These are phyloP conservation scores for Ligustrum vulgare DNA, from an alignment of 257 asterid genomes.

Conservation along the genomic window DNA sequence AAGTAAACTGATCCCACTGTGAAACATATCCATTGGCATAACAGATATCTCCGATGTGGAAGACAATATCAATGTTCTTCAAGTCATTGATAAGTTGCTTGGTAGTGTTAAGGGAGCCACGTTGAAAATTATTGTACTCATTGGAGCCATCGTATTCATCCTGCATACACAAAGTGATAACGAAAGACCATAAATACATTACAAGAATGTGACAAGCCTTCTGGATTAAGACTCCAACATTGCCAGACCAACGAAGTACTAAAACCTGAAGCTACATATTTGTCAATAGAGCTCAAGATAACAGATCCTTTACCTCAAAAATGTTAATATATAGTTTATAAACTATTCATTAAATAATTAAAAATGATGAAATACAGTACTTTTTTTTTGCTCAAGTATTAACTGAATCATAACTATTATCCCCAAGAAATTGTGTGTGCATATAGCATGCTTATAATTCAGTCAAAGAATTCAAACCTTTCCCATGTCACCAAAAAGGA, in stretches of 20 bases:
- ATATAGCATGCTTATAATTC: too few relatives aligned
- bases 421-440: background rate
- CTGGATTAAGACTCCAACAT: background rate
- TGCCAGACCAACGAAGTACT: background rate
- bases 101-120: conserved; percentile 86
- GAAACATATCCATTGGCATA: conserved; percentile 90
- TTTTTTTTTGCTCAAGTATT: background rate
- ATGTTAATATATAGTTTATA: background rate
- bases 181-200: background rate
- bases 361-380: background rate
- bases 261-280: background rate
- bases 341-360: background rate
- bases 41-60: conserved; percentile 90
- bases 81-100: conserved; percentile 69
- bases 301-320: background rate
- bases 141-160: conserved; percentile 95
- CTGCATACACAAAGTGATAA: conserved; percentile 34
- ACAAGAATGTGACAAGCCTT: background rate
- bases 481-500: conserved; percentile 98
- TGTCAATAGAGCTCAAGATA: background rate
- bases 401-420: background rate
- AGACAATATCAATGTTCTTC: conserved; percentile 73
- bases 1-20: conserved; percentile 92
- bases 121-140: conserved; percentile 76
- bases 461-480: conserved; percentile 59